Base-by-base conservation (phyloP, 208 protist genomes). In the Crithidia thermophila region DNA sequence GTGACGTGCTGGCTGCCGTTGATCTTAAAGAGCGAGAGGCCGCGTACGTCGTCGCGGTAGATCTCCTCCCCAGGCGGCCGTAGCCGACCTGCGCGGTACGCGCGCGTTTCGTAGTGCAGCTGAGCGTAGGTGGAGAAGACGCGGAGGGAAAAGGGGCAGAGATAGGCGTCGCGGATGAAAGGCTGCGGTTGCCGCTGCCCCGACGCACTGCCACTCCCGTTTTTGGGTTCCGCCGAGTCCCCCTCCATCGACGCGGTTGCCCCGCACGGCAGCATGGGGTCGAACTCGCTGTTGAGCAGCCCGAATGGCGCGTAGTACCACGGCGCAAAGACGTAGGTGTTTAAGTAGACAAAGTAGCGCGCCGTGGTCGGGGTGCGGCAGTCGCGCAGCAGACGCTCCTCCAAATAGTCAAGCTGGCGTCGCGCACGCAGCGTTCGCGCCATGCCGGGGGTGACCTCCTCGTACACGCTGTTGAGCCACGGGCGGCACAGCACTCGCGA, bases 301-400 rank as follows among this genome's bases (percentile, higher is more conserved):
- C 87, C 88, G 52, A 88, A 94, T 7, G 91, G 91, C 4, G 88
- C 75, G 72, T 90, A 94, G 79, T 94, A 96, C 88, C 91, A 96
- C 47, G 87, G 85, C 25, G 82, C 43, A 58, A 96, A 94, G n/a
- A 87, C 60, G 70, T 77, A 93, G 2, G 23, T 71, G 36, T 85
- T 58, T 27, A 91, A 52, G 59, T 94, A 96, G 23, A 88, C 60
- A 58, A 94, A 87, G 64, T 85, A 88, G 16, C 91, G 91, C 55
- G 94, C 75, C 10, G 84, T 87, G 30, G 87, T 94, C 16, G 91
- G 88, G 18, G 85, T 91, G 23, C 77, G 66, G 67, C 80, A 81
- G 77, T 96, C 91, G 13, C 91, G 87, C 49, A 90, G 75, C 21
- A 96, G 81, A 0, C 91, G 85, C 72, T 94, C 91, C 64, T 96